Percentiles rank a stretch among this genome's conserved stretches.
Evolutionary conservation across 2,329 filamentous ascomycete species (phyloP).

Genomic region (Ceratocystis variospora): DNA sequence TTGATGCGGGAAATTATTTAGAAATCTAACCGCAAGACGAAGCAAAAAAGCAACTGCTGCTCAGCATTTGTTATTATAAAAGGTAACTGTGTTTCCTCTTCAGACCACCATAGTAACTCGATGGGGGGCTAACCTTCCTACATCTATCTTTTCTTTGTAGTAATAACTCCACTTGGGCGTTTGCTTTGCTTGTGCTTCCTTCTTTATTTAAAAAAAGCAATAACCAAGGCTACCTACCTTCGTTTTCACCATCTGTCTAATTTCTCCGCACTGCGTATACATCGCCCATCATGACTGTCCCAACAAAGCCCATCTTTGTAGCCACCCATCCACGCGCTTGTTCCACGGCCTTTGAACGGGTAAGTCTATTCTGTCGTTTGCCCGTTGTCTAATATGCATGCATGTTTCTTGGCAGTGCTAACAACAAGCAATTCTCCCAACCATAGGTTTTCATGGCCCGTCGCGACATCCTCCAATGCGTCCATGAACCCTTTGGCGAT

Average conservation of each 20-base stretch:
- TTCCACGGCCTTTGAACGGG: conserved; percentile 93
- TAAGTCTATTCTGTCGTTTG: conserved; percentile 26
- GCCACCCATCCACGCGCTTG: conserved; percentile 89
- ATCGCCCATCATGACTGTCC: conserved; percentile 37
- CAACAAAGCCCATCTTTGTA: conserved; percentile 63
- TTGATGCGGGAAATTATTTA: neutral
- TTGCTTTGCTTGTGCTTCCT: conserved; percentile 8
- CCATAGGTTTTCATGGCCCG: conserved; percentile 89
- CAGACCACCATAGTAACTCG: neutral
- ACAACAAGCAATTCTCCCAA: neutral
- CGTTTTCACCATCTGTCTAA: too few species aligned
- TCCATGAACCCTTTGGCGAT: conserved; percentile 95
- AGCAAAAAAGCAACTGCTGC: neutral
- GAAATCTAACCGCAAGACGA: neutral
- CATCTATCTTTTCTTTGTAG: neutral
- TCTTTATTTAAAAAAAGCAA: conserved; percentile 20
- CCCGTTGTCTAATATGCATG: conserved; percentile 24
- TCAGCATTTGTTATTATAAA: neutral
- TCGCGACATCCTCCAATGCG: conserved; percentile 61
- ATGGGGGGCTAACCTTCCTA: neutral
- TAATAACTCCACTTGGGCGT: neutral
- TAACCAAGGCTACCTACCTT: neutral
- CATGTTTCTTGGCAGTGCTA: conserved; percentile 5
- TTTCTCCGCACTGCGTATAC: too few species aligned
- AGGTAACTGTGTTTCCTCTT: neutral